phyloP scores from a whole-genome alignment of 2,329 filamentous ascomycete species.

The Colletotrichum filicis region DNA sequence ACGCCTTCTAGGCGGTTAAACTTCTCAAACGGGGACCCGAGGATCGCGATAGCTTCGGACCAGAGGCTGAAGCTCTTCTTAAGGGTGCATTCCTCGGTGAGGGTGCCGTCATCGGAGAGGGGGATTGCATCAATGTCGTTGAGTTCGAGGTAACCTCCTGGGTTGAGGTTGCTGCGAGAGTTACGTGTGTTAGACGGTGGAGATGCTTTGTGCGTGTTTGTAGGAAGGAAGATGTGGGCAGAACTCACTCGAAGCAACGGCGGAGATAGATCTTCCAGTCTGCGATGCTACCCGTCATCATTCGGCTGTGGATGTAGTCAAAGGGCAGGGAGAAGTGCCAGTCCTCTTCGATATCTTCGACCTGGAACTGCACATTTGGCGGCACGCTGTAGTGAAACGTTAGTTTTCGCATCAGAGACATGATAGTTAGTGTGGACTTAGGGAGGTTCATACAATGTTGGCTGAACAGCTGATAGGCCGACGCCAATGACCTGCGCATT shows the following conservation, averaged over 20 bases:
- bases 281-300: conserved; percentile 35
- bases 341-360: conserved; percentile 52
- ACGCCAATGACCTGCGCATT: conserved; percentile 58
- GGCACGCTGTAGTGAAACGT: conserved; percentile 50
- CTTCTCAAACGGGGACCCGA: not conserved
- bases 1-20: not conserved
- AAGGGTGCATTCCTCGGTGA: not conserved
- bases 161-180: conserved; percentile 42
- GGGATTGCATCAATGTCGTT: conserved; percentile 51
- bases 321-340: conserved; percentile 49
- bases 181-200: too few relatives aligned
- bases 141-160: conserved; percentile 56
- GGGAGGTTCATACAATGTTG: conserved; percentile 48
- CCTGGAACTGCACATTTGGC: conserved; percentile 57
- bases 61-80: not conserved
- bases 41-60: not conserved
- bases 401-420: not conserved
- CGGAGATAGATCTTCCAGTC: conserved; percentile 38
- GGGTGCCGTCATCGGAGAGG: conserved; percentile 36
- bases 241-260: conserved; percentile 5
- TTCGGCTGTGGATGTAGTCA: conserved; percentile 38
- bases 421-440: not conserved
- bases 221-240: not conserved
- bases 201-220: not conserved
- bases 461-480: conserved; percentile 67